These are phyloP conservation scores for Rhodosporidiobolus sp. DNA, from an alignment of 768 basidiomycete genomes.

Conservation along the genomic window DNA sequence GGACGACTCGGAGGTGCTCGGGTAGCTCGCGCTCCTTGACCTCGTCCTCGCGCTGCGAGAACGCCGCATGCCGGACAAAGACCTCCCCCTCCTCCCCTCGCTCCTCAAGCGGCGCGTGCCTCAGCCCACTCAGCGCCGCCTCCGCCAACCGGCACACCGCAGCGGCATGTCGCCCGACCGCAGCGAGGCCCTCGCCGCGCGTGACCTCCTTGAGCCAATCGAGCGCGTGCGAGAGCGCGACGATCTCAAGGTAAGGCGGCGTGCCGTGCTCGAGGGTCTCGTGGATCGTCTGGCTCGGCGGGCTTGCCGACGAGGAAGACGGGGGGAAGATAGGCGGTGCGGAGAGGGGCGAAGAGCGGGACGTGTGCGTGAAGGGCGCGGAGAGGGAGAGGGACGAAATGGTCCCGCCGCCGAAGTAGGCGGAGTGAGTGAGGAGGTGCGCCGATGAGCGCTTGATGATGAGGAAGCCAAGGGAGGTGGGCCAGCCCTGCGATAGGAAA, in stretches of 20 bases:
- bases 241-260: conserved; percentile 41
- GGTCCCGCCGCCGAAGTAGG: conserved; percentile 44
- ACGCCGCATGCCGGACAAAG: conserved; percentile 19
- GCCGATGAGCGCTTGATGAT: conserved; percentile 37
- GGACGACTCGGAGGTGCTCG: neutral
- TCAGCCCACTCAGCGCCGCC: neutral
- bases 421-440: conserved; percentile 13
- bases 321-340: neutral
- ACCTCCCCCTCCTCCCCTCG: neutral
- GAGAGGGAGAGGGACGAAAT: conserved; percentile 37
- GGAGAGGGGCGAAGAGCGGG: neutral
- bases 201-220: conserved; percentile 2
- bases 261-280: conserved; percentile 41
- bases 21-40: neutral
- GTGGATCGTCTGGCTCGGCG: conserved; percentile 8
- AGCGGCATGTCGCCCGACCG: conserved; percentile 1
- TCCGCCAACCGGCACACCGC: neutral
- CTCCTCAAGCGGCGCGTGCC: conserved; percentile 6
- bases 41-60: neutral
- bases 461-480: conserved; percentile 43
- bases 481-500: conserved; percentile 41
- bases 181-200: conserved; percentile 1
- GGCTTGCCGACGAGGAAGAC: neutral
- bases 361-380: conserved; percentile 10
- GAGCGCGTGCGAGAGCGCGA: conserved; percentile 37